Evolutionary conservation across 1,139 yeast genomes (phyloP).

Genomic region (Arxiozyma bovina): DNA sequence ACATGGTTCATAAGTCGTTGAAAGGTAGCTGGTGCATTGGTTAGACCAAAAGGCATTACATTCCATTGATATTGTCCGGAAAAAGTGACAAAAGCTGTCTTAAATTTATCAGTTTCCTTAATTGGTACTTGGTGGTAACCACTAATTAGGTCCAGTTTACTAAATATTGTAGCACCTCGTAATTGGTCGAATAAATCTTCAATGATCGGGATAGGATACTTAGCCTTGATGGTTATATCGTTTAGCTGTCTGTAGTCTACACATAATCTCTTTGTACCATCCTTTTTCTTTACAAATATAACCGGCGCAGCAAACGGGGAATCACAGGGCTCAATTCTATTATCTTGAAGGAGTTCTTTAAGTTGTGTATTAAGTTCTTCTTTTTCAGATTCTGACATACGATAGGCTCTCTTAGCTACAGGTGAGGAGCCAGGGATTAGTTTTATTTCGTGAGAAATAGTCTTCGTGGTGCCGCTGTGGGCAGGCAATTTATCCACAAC

Average conservation of each 20-base stretch:
- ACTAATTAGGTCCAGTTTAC: slow-evolving; percentile 4
- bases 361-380: neutral
- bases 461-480: too few species aligned
- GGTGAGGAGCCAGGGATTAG: too few species aligned
- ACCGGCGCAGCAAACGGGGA: slow-evolving; percentile 2
- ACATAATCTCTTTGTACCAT: slow-evolving; percentile 14
- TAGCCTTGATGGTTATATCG: too few species aligned
- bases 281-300: slow-evolving; percentile 10
- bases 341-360: neutral
- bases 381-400: neutral
- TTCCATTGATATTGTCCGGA: slow-evolving; percentile 5
- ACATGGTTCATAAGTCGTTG: slow-evolving; percentile 3
- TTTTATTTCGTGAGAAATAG: too few species aligned
- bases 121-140: slow-evolving; percentile 6
- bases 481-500: too few species aligned
- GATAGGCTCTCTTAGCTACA: too few species aligned
- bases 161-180: slow-evolving; percentile 1
- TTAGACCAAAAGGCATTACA: slow-evolving; percentile 9
- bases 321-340: neutral
- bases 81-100: slow-evolving; percentile 6
- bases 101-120: slow-evolving; percentile 1
- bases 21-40: slow-evolving; percentile 6
- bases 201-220: slow-evolving; percentile 19
- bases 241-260: slow-evolving; percentile 20
- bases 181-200: slow-evolving; percentile 7